Conservation (phyloP, 1,284 basidiomycete species). For the Inonotus obliquus region DNA sequence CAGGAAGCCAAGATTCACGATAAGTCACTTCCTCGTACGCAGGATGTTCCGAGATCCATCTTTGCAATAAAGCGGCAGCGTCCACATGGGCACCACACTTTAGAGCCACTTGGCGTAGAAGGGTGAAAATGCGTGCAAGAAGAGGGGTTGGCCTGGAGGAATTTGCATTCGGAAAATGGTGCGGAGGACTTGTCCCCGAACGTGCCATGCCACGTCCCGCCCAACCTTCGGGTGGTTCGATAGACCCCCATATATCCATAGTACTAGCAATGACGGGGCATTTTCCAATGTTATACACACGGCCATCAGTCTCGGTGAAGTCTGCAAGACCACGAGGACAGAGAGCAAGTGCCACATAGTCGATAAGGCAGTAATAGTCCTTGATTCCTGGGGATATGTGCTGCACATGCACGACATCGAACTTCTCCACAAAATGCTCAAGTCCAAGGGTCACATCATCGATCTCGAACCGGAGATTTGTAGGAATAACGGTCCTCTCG, state of each 20-base stretch:
- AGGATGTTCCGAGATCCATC: constrained; percentile 48
- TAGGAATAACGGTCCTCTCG: constrained; percentile 33
- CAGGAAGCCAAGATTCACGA: constrained; percentile 54
- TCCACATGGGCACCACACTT: constrained; percentile 59
- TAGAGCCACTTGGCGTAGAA: constrained; percentile 44
- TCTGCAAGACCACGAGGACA: constrained; percentile 66
- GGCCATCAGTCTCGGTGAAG: constrained; percentile 65
- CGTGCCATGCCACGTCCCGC: constrained; percentile 8
- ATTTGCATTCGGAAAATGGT: constrained; percentile 22
- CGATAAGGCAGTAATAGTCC: constrained; percentile 58
- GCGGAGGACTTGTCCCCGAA: not conserved
- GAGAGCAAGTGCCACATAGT: constrained; percentile 62
- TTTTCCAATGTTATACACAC: constrained; percentile 49
- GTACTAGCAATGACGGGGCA: constrained; percentile 34
- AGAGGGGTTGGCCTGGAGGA: constrained; percentile 34
- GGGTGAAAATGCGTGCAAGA: constrained; percentile 56
- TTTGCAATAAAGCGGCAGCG: constrained; percentile 48
- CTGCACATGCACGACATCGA: constrained; percentile 68
- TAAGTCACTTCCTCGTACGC: constrained; percentile 52
- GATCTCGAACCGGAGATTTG: constrained; percentile 72
- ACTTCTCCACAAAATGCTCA: constrained; percentile 72
- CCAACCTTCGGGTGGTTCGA: constrained; percentile 13
- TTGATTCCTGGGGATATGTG: constrained; percentile 67
- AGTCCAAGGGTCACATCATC: constrained; percentile 80
- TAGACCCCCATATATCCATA: constrained; percentile 9